phyloP scores from a whole-genome alignment of 164 flowering plant species.

The Annona squamosa region DNA sequence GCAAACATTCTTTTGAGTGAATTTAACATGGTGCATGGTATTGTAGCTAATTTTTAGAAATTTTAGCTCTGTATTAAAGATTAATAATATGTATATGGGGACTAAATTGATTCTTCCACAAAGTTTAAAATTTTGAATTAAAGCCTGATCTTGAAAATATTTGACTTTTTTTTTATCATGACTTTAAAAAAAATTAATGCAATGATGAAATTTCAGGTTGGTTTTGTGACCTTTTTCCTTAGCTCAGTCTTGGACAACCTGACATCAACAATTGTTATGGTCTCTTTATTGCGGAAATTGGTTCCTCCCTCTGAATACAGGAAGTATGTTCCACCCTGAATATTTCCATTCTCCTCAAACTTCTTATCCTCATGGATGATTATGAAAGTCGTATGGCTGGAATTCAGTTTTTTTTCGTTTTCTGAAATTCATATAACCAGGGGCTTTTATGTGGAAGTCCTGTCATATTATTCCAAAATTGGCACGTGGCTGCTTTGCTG shows the following conservation, averaged over 20 bases:
- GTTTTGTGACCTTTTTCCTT: constrained; percentile 88
- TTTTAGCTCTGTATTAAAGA: not conserved
- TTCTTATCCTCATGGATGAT: not conserved
- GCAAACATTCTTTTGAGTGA: not conserved
- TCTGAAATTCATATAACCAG: not conserved
- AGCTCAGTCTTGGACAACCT: constrained; percentile 94
- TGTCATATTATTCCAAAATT: not conserved
- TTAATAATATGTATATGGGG: not conserved
- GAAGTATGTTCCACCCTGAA: constrained; percentile 51
- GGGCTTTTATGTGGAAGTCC: not conserved
- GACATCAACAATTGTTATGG: constrained; percentile 95
- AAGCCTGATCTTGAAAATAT: not conserved
- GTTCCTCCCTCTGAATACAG: constrained; percentile 93
- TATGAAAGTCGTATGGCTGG: not conserved
- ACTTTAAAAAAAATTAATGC: not conserved
- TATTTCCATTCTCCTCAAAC: not conserved
- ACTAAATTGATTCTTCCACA: not conserved
- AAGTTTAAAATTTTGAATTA: not conserved
- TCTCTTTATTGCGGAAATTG: constrained; percentile 82
- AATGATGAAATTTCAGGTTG: constrained; percentile 53
- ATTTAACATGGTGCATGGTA: not conserved
- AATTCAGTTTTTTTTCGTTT: not conserved
- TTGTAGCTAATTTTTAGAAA: not conserved
- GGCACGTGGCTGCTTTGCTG: not conserved
- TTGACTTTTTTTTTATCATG: not conserved